A percentile compares a stretch with the other conserved stretches of the same genome.
Conservation (phyloP, 306 rosid species). For the Abrus pulchellus region DNA sequence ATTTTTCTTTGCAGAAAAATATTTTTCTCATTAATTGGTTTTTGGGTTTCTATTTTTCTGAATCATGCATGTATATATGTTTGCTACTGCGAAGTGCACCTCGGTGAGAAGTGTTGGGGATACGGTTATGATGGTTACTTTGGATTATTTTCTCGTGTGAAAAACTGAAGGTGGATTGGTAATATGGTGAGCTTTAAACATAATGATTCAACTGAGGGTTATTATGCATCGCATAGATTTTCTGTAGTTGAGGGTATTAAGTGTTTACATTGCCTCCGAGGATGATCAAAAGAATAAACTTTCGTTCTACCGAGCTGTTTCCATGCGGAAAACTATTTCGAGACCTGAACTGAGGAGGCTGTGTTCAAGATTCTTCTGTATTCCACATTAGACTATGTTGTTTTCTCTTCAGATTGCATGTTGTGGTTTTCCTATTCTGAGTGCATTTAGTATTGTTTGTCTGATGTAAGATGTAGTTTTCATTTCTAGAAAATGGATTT, state of each 20-base stretch:
- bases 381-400: neutral
- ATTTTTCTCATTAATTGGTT: neutral
- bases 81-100: neutral
- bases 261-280: slow-evolving; percentile 47
- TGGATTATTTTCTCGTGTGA: neutral
- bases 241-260: neutral
- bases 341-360: slow-evolving; percentile 97
- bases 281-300: slow-evolving; percentile 59
- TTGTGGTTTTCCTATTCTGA: neutral
- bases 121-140: neutral
- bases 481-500: slow-evolving; percentile 1
- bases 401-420: neutral
- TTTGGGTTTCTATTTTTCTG: neutral
- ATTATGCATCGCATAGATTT: neutral
- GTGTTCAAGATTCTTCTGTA: neutral
- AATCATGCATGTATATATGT: neutral
- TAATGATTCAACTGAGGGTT: neutral
- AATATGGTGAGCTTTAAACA: neutral
- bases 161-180: neutral
- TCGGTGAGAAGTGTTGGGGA: neutral
- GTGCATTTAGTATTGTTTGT: neutral
- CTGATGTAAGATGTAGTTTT: neutral
- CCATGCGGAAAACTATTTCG: slow-evolving; percentile 68
- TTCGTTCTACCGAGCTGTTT: slow-evolving; percentile 68
- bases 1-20: neutral